Percentiles rank a stretch among this genome's conserved stretches.
Conservation (phyloP, 352 stramenopile species). For the Globisporangium lucens region DNA sequence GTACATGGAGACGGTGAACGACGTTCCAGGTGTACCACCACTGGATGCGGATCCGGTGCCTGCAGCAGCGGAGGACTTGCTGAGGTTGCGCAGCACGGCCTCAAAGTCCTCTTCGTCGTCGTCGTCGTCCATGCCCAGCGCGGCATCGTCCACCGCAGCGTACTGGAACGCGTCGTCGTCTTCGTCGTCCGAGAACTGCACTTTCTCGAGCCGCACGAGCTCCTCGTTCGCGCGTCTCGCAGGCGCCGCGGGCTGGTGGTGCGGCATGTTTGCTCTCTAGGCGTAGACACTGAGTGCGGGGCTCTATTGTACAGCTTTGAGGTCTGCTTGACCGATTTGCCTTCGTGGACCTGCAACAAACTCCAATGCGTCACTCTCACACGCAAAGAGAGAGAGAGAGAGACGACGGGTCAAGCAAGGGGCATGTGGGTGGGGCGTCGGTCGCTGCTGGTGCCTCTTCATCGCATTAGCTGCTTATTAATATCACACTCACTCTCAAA, state of each 20-base stretch:
- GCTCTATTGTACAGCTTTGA: background rate
- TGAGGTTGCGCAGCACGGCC: conserved; percentile 67
- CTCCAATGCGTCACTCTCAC: background rate
- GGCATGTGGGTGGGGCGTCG: background rate
- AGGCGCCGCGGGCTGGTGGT: conserved; percentile 13
- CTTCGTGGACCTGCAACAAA: no score
- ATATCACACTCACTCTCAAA: background rate
- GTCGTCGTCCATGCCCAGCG: conserved; percentile 38
- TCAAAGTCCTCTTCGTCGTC: conserved; percentile 88
- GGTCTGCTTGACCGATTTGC: background rate
- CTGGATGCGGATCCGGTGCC: background rate
- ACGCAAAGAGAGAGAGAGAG: background rate
- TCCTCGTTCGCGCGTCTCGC: conserved; percentile 38
- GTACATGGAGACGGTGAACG: conserved; percentile 12
- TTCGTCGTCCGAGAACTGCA: conserved; percentile 83
- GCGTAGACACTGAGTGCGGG: background rate
- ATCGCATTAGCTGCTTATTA: conserved; percentile 7
- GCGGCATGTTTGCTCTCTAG: conserved; percentile 12
- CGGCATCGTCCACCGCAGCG: conserved; percentile 61
- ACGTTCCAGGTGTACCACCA: conserved; percentile 18
- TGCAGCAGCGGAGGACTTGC: conserved; percentile 43
- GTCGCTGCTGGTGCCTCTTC: background rate
- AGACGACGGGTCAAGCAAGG: background rate
- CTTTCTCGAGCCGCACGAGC: conserved; percentile 84
- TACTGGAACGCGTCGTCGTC: conserved; percentile 86